Percentiles rank a stretch among this genome's conserved stretches.
Evolutionary conservation across 2,329 filamentous ascomycete genomes (phyloP).

Genomic region (Colletotrichum sp.): DNA sequence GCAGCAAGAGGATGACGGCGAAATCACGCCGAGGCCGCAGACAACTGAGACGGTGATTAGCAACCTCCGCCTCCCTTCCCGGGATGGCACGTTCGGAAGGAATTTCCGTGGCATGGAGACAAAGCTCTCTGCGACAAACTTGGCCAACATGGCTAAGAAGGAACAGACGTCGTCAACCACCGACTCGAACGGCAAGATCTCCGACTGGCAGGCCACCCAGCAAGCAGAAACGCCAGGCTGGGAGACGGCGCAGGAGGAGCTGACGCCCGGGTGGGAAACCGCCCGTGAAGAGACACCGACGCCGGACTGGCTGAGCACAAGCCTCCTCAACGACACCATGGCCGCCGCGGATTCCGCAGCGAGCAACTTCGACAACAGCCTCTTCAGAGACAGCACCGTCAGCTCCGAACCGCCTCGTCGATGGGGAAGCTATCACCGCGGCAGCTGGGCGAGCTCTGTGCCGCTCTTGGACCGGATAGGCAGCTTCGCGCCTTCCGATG

Average conservation of each 20-base stretch:
- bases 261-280: slow-evolving; percentile 7
- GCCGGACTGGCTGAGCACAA: background rate
- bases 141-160: slow-evolving; percentile 11
- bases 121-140: slow-evolving; percentile 12
- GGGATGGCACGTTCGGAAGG: slow-evolving; percentile 13
- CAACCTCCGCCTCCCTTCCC: slow-evolving; percentile 18
- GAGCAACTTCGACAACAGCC: background rate
- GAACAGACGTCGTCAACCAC: background rate
- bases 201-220: slow-evolving; percentile 12
- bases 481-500: slow-evolving; percentile 20
- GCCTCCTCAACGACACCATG: background rate
- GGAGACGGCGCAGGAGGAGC: slow-evolving; percentile 8
- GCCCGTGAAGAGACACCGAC: background rate
- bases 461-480: slow-evolving; percentile 22
- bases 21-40: background rate
- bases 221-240: slow-evolving; percentile 5
- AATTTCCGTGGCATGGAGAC: background rate
- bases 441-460: slow-evolving; percentile 23
- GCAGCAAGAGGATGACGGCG: slow-evolving; percentile 9
- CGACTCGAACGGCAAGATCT: slow-evolving; percentile 1
- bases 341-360: background rate
- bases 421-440: slow-evolving; percentile 16
- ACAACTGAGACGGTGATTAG: slow-evolving; percentile 20
- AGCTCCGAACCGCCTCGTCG: slow-evolving; percentile 18
- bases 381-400: slow-evolving; percentile 10